phyloP scores from a whole-genome alignment of 192 early-diverging fungal species.

The Diversispora epigaea region DNA sequence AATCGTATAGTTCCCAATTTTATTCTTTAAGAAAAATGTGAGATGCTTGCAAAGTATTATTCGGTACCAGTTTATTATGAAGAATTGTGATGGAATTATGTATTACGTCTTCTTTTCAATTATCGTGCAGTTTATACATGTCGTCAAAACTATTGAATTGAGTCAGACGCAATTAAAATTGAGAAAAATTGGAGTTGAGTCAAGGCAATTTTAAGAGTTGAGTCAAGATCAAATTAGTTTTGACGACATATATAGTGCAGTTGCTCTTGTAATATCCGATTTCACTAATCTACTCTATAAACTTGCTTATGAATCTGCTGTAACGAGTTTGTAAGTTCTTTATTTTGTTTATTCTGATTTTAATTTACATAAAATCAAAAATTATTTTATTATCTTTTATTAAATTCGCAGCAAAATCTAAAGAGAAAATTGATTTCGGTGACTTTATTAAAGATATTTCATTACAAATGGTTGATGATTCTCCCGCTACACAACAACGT shows the following conservation, averaged over 20 bases:
- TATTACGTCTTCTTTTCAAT: not conserved
- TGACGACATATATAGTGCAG: too few species aligned
- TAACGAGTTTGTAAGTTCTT: conserved; percentile 2
- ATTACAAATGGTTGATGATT: not conserved
- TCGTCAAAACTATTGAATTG: too few species aligned
- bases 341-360: not conserved
- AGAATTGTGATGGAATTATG: not conserved
- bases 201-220: too few species aligned
- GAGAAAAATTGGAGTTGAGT: too few species aligned
- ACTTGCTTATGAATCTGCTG: conserved; percentile 23
- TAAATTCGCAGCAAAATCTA: too few species aligned
- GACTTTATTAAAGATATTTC: too few species aligned
- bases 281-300: conserved; percentile 19
- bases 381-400: too few species aligned
- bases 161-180: too few species aligned
- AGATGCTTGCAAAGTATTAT: conserved; percentile 7
- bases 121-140: too few species aligned
- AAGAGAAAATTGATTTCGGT: too few species aligned
- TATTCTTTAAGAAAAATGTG: not conserved
- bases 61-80: not conserved
- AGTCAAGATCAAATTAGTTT: too few species aligned
- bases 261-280: not conserved
- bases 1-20: not conserved
- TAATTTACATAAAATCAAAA: not conserved
- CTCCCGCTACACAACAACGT: not conserved